These are phyloP conservation scores for Mycena sp. DNA, from an alignment of 1,284 basidiomycete species.

Conservation along the genomic window DNA sequence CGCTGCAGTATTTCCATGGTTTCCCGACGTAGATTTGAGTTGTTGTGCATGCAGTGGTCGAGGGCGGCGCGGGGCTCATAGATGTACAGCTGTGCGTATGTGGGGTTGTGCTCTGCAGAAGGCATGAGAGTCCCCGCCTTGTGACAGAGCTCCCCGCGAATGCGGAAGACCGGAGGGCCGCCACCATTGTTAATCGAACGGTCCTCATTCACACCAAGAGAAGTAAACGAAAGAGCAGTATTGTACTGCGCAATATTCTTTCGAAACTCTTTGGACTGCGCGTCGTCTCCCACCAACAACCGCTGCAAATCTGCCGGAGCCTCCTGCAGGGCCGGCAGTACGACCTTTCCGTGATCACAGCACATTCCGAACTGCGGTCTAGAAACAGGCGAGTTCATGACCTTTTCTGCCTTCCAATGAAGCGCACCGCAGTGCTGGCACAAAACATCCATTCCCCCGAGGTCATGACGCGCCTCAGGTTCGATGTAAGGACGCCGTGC, in stretches of 20 bases:
- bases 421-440: neutral
- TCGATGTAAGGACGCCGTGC: neutral
- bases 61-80: constrained; percentile 39
- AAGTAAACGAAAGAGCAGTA: constrained; percentile 17
- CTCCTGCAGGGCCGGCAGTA: neutral
- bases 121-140: constrained; percentile 35
- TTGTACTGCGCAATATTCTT: constrained; percentile 17
- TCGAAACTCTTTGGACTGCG: neutral
- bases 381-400: neutral
- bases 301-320: neutral
- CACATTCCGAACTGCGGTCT: neutral
- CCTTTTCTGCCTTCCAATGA: neutral
- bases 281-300: neutral
- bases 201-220: constrained; percentile 18
- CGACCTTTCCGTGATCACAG: neutral
- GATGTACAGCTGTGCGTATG: constrained; percentile 43
- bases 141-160: constrained; percentile 42
- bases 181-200: neutral
- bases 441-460: neutral
- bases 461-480: neutral
- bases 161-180: constrained; percentile 31
- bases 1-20: constrained; percentile 38
- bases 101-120: constrained; percentile 16
- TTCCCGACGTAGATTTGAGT: constrained; percentile 31
- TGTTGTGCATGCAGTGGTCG: constrained; percentile 23